Base-by-base conservation (phyloP, 23 red algal species). In the Gracilaria caudata region DNA sequence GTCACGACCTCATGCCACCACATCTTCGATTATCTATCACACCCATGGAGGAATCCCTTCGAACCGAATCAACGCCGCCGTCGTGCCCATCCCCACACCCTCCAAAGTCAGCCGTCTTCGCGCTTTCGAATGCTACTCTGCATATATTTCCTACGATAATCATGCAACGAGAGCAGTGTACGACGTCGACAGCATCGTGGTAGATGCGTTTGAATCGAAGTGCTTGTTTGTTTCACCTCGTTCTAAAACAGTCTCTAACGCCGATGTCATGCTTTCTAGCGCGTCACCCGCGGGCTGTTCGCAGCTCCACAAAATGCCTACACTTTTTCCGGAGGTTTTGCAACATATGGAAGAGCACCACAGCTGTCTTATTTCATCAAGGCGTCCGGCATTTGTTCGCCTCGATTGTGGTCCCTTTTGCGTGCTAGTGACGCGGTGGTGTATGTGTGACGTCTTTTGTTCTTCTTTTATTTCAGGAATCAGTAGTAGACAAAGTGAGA, bases 401-500 rank as follows among this genome's bases (percentile, higher is more conserved):
- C 26, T 61, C 19, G n/a, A 73, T 5, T 23, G 68, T 23, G 35
- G 17, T 19, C 16, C 43, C 6, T n/a, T 4, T 17, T 44, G 68
- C 68, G 68, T 40, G 4, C 68, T 10, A 40, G 17, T 45, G 20
- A 26, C 70, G 37, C 37, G 39, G 20, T 75, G 70, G 21, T 47
- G 70, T 26, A 16, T 6, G 39, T 13, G 38, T 23, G 37, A 75
- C 70, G 43, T 26, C 26, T 65, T 65, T 32, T 19, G 2, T 35
- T 25, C 10, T 20, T 25, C 26, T 21, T 75, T 47, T 75, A 24
- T 75, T 43, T 75, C 25, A 75, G 37, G 21, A 3, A 3, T 5
- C 70, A 49, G 37, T 75, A 75, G 70, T 75, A 75, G 70, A 47
- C 70, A 47, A 53, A 75, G 70, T 75, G 70, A 66, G 61, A 49